Evolutionary conservation across 345 rosid genomes (phyloP), one percentile per base, ranked within the genome.

Genomic region (Aquilaria yunnanensis): DNA sequence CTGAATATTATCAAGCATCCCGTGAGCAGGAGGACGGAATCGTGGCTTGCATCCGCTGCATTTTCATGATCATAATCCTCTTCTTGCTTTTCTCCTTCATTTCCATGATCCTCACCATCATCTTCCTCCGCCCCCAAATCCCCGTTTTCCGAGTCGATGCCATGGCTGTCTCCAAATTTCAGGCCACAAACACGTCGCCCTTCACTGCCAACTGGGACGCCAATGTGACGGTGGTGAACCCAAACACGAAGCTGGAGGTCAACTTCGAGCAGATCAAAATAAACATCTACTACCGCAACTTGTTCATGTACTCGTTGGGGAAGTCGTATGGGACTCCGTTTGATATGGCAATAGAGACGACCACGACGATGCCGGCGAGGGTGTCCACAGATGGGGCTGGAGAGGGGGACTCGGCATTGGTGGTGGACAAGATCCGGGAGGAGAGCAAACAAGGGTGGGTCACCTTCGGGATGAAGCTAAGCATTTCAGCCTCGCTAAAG

Each of bases 201-300:
- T 69, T 81, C 58, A 31, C 72, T 10, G 84, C 77, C 1, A 55
- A 31, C 2, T 81, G 81, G 81, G 74, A 74, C 0, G 68, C 73
- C 7, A 69, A 68, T 9, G 6, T 83, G 13, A 47, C 71, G 1
- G 64, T 78, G 1, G 48, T 51, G 11, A 85, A 79, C 78, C 72
- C 72, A 1, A 70, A 77, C 55, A 14, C 60, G 0, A 74, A 59
- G 29, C 52, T 73, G 5, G 66, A 32, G 16, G 43, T 67, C 46
- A 54, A 51, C 46, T 67, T 81, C 12, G 65, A 72, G 8, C 64
- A 64, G 11, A 51, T 85, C 58, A 51, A 75, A 56, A 69, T 51
- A 12, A 51, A 16, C 6, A 37, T 83, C 12, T 73, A 33, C 32
- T 70, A 62, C 33, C 11, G 64, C 45, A 29, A 60, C 23, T 23